These are phyloP conservation scores for Begonia masoniana DNA, from an alignment of 306 rosid genomes.

Conservation along the genomic window DNA sequence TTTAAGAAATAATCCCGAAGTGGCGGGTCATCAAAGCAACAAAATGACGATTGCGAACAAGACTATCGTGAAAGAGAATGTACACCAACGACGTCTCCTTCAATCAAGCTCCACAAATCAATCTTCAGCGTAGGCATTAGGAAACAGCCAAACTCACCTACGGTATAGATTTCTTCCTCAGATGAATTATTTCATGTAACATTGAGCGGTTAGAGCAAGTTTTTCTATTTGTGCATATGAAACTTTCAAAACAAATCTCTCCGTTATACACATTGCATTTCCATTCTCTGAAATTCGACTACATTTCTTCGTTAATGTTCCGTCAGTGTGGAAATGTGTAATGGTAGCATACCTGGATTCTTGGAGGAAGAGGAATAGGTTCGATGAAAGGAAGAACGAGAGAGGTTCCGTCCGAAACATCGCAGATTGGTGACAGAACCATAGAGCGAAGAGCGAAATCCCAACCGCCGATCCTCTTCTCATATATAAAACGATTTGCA, in stretches of 20 bases:
- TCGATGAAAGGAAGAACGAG: conserved; percentile 2
- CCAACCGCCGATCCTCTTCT: conserved; percentile 6
- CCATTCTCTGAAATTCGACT: background rate
- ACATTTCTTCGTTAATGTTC: too few relatives aligned
- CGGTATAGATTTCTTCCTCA: too few relatives aligned
- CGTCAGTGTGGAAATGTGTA: background rate
- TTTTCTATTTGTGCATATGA: background rate
- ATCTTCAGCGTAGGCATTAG: too few relatives aligned
- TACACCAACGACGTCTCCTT: too few relatives aligned
- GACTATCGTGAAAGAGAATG: too few relatives aligned
- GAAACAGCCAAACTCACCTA: too few relatives aligned
- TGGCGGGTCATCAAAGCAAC: too few relatives aligned
- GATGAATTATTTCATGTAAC: too few relatives aligned
- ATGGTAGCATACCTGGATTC: conserved; percentile 5
- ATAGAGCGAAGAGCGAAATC: conserved; percentile 1
- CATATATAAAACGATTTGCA: background rate
- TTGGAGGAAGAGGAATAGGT: conserved; percentile 5
- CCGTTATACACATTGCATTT: background rate
- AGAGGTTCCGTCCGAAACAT: background rate
- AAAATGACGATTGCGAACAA: too few relatives aligned
- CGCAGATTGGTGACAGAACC: conserved; percentile 3
- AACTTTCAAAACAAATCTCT: background rate
- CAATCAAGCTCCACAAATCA: too few relatives aligned
- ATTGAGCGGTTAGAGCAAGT: background rate
- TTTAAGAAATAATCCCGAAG: too few relatives aligned